Evolutionary conservation across 495 filamentous ascomycete species (phyloP).

Genomic region (Xanthoparmelia taractica): DNA sequence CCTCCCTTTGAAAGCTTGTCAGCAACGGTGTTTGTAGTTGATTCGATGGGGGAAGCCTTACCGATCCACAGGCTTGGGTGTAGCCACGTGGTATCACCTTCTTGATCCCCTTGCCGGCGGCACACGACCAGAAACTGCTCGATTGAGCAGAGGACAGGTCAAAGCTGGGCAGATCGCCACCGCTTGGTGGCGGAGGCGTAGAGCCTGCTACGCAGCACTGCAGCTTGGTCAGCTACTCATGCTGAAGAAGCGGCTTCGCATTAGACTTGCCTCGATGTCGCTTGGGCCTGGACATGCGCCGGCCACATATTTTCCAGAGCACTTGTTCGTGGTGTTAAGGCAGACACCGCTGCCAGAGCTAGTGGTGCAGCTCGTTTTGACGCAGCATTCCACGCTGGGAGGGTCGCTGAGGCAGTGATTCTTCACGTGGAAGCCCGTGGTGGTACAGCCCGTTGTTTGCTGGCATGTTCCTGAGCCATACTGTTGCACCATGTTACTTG

Average conservation of each 20-base stretch:
- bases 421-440: conserved; percentile 2
- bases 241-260: neutral
- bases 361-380: conserved; percentile 1
- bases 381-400: conserved; percentile 10
- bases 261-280: neutral
- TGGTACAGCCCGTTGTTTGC: conserved; percentile 8
- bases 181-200: neutral
- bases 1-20: neutral
- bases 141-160: conserved; percentile 11
- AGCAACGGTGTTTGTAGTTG: neutral
- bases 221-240: neutral
- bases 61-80: conserved; percentile 8
- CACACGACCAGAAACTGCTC: conserved; percentile 15
- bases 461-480: conserved; percentile 12
- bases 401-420: conserved; percentile 11
- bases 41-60: neutral
- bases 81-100: conserved; percentile 16
- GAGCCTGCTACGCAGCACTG: neutral
- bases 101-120: conserved; percentile 11
- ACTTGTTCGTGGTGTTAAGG: conserved; percentile 7
- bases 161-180: conserved; percentile 7
- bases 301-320: conserved; percentile 5
- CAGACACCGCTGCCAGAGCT: conserved; percentile 4
- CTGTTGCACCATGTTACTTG: neutral
- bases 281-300: conserved; percentile 10